Base-by-base conservation (phyloP, 192 early-diverging fungal genomes). In the Dispira parvispora region DNA sequence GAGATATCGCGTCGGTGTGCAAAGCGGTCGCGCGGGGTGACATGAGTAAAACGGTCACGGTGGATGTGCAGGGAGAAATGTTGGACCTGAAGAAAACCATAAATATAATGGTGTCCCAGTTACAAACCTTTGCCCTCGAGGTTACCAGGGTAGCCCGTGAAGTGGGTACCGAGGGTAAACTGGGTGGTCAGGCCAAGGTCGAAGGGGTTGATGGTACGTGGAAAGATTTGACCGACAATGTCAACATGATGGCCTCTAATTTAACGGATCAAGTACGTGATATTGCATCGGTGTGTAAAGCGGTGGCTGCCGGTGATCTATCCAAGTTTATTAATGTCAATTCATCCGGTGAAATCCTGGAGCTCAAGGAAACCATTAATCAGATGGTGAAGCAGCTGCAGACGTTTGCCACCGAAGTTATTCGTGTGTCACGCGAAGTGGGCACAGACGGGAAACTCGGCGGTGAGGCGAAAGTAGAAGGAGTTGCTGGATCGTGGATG, bases 101-200 rank as follows among this genome's bases (percentile, higher is more conserved):
- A 43, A 89, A 89, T 67, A 73, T 65, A 0, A 83, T 89, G 80
- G 84, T 84, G 43, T 83, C 83, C 61, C 84, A 80, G 62, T 68
- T 82, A 0, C 70, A 68, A 46, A 70, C 71, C 12, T 82, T 82
- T 55, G 71, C 81, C 5, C 69, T 70, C 43, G 84, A 89, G 73
- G 88, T 87, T 0, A 83, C 83, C 0, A 81, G 87, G 55, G 84
- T 89, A 10, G 83, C 87, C 0, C 68, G 71, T 9, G 84, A 87
- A 66, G 87, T 89, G 28, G 87, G 87, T 11, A 85, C 82, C 0
- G 82, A 84, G 12, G 82, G 82, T 4, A 64, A 69, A 0, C 68
- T 84, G 0, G 82, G 78, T 6, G 82, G 83, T 18, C 80, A 82
- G 50, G 83, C 83, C 12, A 64, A 65, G 0, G 80, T 84, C 0